These are phyloP conservation scores for Lentinus brumalis DNA, from an alignment of 768 basidiomycete species.

Conservation along the genomic window DNA sequence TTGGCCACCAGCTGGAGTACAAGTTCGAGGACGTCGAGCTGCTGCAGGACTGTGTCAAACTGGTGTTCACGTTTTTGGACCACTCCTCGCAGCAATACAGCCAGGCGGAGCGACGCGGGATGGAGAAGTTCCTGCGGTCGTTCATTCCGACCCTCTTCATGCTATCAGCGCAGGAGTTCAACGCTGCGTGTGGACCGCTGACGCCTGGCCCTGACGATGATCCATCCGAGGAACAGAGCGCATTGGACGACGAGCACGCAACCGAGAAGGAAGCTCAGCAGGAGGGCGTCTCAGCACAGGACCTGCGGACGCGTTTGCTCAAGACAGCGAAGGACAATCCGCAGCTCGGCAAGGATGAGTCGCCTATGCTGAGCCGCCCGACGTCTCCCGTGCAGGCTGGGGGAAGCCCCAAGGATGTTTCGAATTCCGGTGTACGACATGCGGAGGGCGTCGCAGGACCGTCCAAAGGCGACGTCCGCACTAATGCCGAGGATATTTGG, in stretches of 20 bases:
- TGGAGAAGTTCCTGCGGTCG: slow-evolving; percentile 82
- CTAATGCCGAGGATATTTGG: slow-evolving; percentile 55
- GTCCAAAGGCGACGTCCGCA: slow-evolving; percentile 17
- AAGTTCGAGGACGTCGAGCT: slow-evolving; percentile 76
- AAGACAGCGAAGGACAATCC: slow-evolving; percentile 67
- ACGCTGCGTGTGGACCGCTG: slow-evolving; percentile 59
- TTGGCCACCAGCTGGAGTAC: slow-evolving; percentile 78
- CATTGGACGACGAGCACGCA: slow-evolving; percentile 27
- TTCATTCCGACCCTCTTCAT: slow-evolving; percentile 85
- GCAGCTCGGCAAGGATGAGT: slow-evolving; percentile 23
- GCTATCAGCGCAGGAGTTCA: slow-evolving; percentile 67
- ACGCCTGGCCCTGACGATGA: slow-evolving; percentile 45
- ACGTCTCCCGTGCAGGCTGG: slow-evolving; percentile 36
- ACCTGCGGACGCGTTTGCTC: slow-evolving; percentile 79
- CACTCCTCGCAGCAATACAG: slow-evolving; percentile 79
- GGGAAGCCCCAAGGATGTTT: slow-evolving; percentile 12
- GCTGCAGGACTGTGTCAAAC: slow-evolving; percentile 85
- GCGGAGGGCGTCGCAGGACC: neutral
- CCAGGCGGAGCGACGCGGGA: slow-evolving; percentile 71
- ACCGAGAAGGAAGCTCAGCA: slow-evolving; percentile 32
- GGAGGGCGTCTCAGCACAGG: slow-evolving; percentile 58
- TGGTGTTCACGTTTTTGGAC: slow-evolving; percentile 90
- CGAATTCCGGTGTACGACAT: slow-evolving; percentile 5
- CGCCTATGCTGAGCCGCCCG: slow-evolving; percentile 31
- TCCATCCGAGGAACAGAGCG: slow-evolving; percentile 27